Conservation (phyloP, 495 filamentous ascomycete genomes). For the Penicillium alfredii region DNA sequence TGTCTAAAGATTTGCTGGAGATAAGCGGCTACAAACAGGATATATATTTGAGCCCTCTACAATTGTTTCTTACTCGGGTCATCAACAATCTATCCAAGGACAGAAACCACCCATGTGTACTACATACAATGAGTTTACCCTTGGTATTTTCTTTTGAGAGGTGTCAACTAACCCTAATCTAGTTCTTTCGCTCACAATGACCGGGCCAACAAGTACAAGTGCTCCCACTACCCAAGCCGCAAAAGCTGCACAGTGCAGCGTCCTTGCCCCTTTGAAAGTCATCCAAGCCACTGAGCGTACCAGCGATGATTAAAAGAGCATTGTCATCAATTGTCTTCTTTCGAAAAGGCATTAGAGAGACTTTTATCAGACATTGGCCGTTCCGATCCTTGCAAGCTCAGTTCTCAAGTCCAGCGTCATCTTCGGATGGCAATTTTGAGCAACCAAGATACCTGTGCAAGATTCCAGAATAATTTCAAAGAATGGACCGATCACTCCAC, state of each 20-base stretch:
- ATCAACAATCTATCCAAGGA: no score
- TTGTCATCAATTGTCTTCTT: slow-evolving; percentile 1
- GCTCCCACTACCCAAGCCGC: slow-evolving; percentile 1
- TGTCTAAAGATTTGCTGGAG: slow-evolving; percentile 1
- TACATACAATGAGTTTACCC: background rate
- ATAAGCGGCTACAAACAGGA: background rate
- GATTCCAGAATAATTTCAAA: slow-evolving; percentile 3
- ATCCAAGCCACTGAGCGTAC: slow-evolving; percentile 2
- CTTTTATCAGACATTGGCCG: background rate
- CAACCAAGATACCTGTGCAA: slow-evolving; percentile 2
- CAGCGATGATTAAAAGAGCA: slow-evolving; percentile 2
- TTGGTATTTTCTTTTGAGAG: slow-evolving; percentile 1
- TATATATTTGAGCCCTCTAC: background rate
- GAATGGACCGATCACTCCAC: slow-evolving; percentile 1
- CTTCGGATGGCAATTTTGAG: slow-evolving; percentile 4
- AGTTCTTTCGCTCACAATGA: slow-evolving; percentile 1
- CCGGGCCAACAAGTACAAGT: slow-evolving; percentile 1
- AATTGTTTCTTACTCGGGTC: no score
- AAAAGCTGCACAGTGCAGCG: slow-evolving; percentile 1
- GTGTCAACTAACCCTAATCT: background rate
- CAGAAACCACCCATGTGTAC: no score
- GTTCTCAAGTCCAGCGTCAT: slow-evolving; percentile 2
- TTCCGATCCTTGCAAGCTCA: slow-evolving; percentile 1
- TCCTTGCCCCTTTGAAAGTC: slow-evolving; percentile 1
- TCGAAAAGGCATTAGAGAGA: slow-evolving; percentile 1